Base-by-base conservation (phyloP, 2,329 filamentous ascomycete species). In the Davidsoniella eucalypti region DNA sequence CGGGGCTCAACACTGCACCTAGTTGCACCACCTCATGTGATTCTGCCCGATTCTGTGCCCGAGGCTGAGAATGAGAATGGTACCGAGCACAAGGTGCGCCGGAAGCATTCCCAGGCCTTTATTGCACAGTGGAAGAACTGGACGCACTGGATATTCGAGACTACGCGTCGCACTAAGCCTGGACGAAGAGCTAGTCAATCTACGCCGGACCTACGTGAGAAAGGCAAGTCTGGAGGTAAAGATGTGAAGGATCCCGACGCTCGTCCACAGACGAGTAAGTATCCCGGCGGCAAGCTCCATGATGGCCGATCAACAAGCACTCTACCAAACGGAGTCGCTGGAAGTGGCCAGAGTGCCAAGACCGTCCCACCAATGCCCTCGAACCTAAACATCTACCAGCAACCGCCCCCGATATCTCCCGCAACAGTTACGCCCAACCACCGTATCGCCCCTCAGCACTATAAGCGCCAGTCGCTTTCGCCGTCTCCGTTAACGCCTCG, bases 401-500 rank as follows among this genome's bases (percentile, higher is more conserved):
- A 52, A 16, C 45, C 46, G 3, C 26, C 33, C 2, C 51, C 51
- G 18, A 41, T 50, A 16, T 53, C 51, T 14, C 51, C 51, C 7
- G n/a, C 44, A 2, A 43, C 48, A 29, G 26, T 44, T 6, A 53
- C 51, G 25, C 51, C 43, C 3, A 50, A 39, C 26, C 44, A 52
- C 9, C 52, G 52, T 16, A 52, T 49, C 14, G 51, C 47, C 3
- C 47, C 54, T 14, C 48, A 50, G 12, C 51, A 49, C n/a, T 76
- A 79, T 59, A 82, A 82, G 58, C 76, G 87, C 14, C 83, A 87
- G 54, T 94, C 87, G 0, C 67, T 93, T 8, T 94, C 87, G 0
- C 92, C 92, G 0, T 82, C 81, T 2, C 90, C 92, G 0, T 64
- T 95, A 39, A 96, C 92, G 0, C 90, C 92, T 3, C 82, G 87